phyloP scores from a whole-genome alignment of 2,329 filamentous ascomycete species.

The Fusarium sp. region DNA sequence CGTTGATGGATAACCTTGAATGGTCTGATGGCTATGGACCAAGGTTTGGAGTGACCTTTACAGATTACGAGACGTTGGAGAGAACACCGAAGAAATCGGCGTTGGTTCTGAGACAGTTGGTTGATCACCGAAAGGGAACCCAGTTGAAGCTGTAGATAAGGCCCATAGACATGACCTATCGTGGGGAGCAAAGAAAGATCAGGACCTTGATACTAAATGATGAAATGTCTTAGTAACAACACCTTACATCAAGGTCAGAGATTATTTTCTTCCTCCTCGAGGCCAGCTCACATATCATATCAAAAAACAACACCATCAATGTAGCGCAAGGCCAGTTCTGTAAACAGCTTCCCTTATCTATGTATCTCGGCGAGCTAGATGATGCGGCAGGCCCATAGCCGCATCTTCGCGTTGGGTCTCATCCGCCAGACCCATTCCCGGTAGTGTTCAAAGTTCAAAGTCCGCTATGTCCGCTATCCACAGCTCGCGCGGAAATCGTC shows the following conservation, averaged over 20 bases:
- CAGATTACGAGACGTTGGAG: conserved; percentile 25
- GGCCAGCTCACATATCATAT: rapidly evolving
- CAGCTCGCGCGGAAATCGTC: neutral
- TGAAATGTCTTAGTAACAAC: no score
- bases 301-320: rapidly evolving
- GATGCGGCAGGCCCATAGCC: neutral
- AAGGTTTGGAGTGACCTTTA: conserved; percentile 23
- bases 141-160: neutral
- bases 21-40: conserved; percentile 30
- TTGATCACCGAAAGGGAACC: neutral
- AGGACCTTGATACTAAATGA: no score
- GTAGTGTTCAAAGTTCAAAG: neutral
- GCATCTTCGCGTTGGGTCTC: neutral
- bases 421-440: neutral
- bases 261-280: no score
- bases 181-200: no score
- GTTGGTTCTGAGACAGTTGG: neutral
- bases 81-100: conserved; percentile 30
- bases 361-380: neutral
- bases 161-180: neutral
- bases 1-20: conserved; percentile 32
- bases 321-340: rapidly evolving
- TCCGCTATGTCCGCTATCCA: neutral
- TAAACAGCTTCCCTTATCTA: neutral
- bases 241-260: no score